Evolutionary conservation across 192 early-diverging fungal species (phyloP).

Genomic region (Entomortierella chlamydospora): DNA sequence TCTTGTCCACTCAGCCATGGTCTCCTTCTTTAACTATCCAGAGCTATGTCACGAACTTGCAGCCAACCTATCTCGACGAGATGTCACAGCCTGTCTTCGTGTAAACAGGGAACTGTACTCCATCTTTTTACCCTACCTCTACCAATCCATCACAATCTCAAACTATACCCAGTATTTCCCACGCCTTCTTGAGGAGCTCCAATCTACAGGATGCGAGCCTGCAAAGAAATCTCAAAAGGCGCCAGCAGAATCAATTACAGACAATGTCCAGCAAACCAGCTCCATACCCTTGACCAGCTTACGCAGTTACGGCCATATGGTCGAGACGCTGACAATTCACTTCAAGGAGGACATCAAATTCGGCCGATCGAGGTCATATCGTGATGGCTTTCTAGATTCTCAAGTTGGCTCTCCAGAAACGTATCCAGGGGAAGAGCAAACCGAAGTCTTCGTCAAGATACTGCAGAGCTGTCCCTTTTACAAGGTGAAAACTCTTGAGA

Average conservation of each 20-base stretch:
- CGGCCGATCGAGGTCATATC: too few relatives aligned
- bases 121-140: neutral
- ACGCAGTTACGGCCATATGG: neutral
- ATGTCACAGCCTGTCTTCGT: neutral
- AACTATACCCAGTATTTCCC: neutral
- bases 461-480: neutral
- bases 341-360: neutral
- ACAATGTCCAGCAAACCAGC: neutral
- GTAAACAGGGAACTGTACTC: neutral
- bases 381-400: too few relatives aligned
- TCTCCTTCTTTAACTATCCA: neutral
- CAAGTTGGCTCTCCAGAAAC: neutral
- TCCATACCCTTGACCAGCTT: neutral
- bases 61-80: neutral
- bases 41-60: neutral
- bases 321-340: neutral
- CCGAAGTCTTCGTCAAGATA: neutral
- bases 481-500: neutral
- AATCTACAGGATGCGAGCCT: neutral
- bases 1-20: neutral
- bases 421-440: neutral
- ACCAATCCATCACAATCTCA: neutral
- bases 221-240: too few relatives aligned
- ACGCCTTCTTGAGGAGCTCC: too few relatives aligned
- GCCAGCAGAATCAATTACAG: too few relatives aligned